phyloP scores from a whole-genome alignment of 768 basidiomycete genomes.

The Boletus bicolor region DNA sequence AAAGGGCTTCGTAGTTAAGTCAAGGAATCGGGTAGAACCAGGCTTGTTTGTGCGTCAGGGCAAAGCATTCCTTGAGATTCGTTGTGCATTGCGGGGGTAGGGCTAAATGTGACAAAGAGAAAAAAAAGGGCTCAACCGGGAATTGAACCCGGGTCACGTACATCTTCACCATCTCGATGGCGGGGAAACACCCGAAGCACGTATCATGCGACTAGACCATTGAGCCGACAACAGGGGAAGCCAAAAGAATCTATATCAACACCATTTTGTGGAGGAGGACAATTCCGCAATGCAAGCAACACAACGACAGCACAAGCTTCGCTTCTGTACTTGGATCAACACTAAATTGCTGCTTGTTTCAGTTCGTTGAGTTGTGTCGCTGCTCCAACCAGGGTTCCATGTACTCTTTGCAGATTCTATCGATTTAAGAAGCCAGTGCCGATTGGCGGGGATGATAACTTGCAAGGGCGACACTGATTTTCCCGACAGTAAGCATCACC shows the following conservation, averaged over 20 bases:
- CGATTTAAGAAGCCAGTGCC: no score
- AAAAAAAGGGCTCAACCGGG: conserved; percentile 30
- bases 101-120: background rate
- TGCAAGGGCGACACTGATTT: no score
- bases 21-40: background rate
- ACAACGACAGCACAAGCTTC: no score
- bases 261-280: background rate
- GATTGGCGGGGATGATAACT: no score
- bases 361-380: no score
- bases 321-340: no score
- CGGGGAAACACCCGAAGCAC: conserved; percentile 31
- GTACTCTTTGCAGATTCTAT: no score
- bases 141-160: conserved; percentile 38
- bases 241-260: background rate
- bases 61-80: conserved; percentile 16
- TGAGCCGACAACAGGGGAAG: conserved; percentile 16
- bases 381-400: no score
- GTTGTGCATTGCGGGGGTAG: background rate
- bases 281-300: no score
- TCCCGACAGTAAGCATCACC: no score
- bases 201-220: conserved; percentile 38
- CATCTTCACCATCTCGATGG: conserved; percentile 30
- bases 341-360: no score
- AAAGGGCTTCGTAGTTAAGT: background rate
- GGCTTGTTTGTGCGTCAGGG: background rate